Percentiles rank a stretch among this genome's conserved stretches.
phyloP scores from a whole-genome alignment of 31 red algal genomes.

The Pterothamnion heteromorphum region DNA sequence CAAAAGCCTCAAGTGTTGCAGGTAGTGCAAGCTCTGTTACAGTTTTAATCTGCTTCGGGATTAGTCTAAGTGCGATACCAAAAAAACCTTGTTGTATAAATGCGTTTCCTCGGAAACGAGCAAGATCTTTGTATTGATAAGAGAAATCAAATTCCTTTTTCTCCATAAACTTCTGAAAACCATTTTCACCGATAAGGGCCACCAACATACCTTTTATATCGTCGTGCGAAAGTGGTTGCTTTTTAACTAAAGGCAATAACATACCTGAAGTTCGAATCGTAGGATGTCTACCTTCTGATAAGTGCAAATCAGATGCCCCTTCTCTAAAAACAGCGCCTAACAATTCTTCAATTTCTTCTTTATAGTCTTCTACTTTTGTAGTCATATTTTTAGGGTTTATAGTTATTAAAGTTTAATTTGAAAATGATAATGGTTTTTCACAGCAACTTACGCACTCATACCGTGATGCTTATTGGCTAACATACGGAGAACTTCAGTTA shows the following conservation, averaged over 20 bases:
- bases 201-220: not conserved
- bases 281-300: not conserved
- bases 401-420: too few relatives aligned
- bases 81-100: constrained; percentile 30
- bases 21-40: not conserved
- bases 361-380: not conserved
- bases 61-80: not conserved
- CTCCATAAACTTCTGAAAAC: not conserved
- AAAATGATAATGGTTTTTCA: too few relatives aligned
- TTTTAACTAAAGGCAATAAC: not conserved
- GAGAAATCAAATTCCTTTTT: constrained; percentile 36
- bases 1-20: not conserved
- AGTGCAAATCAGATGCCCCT: not conserved
- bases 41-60: not conserved
- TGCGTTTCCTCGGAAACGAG: constrained; percentile 32
- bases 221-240: not conserved
- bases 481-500: too few relatives aligned
- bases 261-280: not conserved
- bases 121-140: not conserved
- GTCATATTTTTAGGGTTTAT: too few relatives aligned
- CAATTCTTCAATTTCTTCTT: not conserved
- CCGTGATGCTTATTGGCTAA: too few relatives aligned
- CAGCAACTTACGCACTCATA: too few relatives aligned
- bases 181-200: not conserved
- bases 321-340: not conserved